A percentile compares a stretch with the other conserved stretches of the same genome.
These are phyloP conservation scores for Globisporangium okanoganense DNA, from an alignment of 352 stramenopile genomes.

Conservation along the genomic window DNA sequence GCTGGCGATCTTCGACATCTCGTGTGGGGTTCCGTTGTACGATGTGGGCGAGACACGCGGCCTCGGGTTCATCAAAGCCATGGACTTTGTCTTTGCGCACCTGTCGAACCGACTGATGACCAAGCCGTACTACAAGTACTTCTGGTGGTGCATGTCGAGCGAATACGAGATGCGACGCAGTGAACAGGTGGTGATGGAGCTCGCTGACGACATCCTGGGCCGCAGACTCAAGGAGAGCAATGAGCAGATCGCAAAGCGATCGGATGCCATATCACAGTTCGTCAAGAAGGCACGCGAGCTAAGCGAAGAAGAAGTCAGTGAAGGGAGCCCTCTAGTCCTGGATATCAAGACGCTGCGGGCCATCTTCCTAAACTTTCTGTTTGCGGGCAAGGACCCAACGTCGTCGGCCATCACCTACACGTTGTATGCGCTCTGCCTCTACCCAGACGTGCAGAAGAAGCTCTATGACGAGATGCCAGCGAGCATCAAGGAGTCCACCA, in stretches of 20 bases:
- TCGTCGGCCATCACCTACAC: slow-evolving; percentile 7
- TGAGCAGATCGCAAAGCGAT: slow-evolving; percentile 24
- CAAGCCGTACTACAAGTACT: slow-evolving; percentile 67
- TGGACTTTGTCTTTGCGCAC: slow-evolving; percentile 6
- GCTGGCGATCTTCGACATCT: not conserved
- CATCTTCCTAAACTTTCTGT: slow-evolving; percentile 3
- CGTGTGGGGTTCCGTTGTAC: not conserved
- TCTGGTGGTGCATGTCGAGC: too few species aligned
- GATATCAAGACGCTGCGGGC: slow-evolving; percentile 2
- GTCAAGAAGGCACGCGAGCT: slow-evolving; percentile 44
- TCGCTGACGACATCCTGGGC: slow-evolving; percentile 41
- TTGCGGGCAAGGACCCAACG: not conserved
- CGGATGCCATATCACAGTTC: slow-evolving; percentile 47
- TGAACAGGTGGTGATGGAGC: slow-evolving; percentile 19
- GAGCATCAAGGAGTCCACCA: too few species aligned
- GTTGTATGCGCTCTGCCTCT: slow-evolving; percentile 63
- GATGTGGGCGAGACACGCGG: not conserved
- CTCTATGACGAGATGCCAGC: slow-evolving; percentile 43
- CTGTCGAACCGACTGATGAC: not conserved
- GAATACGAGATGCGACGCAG: slow-evolving; percentile 32
- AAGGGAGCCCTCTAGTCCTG: not conserved
- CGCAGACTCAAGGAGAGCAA: slow-evolving; percentile 28
- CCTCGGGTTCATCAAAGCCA: not conserved
- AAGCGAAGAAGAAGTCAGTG: too few species aligned
- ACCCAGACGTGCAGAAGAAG: slow-evolving; percentile 47